Conservation (phyloP, 352 stramenopile genomes). For the Phytophthora multivora region DNA sequence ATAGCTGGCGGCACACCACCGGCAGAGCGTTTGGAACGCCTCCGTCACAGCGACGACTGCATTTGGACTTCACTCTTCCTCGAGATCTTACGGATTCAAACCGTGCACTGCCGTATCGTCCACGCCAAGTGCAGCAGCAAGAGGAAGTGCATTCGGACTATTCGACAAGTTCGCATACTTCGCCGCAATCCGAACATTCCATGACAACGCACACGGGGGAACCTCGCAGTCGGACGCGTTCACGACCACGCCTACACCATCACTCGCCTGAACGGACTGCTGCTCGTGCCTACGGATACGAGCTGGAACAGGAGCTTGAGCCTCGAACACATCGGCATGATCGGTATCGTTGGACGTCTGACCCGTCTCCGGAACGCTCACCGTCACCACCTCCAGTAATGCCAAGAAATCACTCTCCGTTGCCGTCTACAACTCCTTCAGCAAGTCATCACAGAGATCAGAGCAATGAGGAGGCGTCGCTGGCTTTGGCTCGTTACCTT, state of each 20-base stretch:
- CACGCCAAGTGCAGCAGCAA: slow-evolving; percentile 9
- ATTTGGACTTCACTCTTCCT: slow-evolving; percentile 46
- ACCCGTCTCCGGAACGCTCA: slow-evolving; percentile 16
- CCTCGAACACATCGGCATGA: slow-evolving; percentile 30
- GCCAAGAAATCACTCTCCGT: slow-evolving; percentile 21
- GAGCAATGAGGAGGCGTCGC: slow-evolving; percentile 65
- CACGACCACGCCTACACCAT: slow-evolving; percentile 22
- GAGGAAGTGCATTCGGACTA: slow-evolving; percentile 13
- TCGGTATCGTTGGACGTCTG: slow-evolving; percentile 28
- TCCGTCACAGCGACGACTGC: slow-evolving; percentile 28
- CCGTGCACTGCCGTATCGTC: slow-evolving; percentile 14
- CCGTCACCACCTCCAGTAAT: slow-evolving; percentile 18
- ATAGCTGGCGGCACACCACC: slow-evolving; percentile 12
- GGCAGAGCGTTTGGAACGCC: slow-evolving; percentile 13
- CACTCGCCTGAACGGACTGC: slow-evolving; percentile 33
- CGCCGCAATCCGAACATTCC: slow-evolving; percentile 18
- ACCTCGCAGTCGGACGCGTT: slow-evolving; percentile 17
- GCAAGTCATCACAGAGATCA: slow-evolving; percentile 18
- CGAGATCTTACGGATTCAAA: slow-evolving; percentile 9
- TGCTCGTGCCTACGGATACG: slow-evolving; percentile 31
- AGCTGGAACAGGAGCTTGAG: slow-evolving; percentile 35
- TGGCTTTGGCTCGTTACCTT: slow-evolving; percentile 69
- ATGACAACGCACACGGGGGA: slow-evolving; percentile 20
- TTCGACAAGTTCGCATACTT: slow-evolving; percentile 17
- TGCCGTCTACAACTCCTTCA: slow-evolving; percentile 18